Evolutionary conservation across 2,329 filamentous ascomycete species (phyloP).

Genomic region (Beauveria sp.): DNA sequence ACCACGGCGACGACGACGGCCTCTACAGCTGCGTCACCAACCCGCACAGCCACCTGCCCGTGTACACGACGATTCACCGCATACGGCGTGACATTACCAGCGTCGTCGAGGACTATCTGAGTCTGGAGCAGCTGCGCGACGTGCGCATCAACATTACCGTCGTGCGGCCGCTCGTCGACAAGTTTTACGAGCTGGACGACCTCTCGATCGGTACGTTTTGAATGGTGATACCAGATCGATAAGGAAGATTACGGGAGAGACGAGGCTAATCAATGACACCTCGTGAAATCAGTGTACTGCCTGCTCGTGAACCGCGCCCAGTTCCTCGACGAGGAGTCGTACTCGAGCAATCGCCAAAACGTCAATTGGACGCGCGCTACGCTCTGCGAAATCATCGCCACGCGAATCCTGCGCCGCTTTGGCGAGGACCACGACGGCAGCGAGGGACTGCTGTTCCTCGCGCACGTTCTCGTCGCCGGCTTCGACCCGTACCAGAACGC

Average conservation of each 20-base stretch:
- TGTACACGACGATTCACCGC: conserved; percentile 72
- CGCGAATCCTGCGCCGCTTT: conserved; percentile 68
- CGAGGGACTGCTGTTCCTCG: conserved; percentile 62
- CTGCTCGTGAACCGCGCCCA: conserved; percentile 74
- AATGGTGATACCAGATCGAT: background rate
- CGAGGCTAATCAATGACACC: background rate
- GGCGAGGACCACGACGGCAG: conserved; percentile 69
- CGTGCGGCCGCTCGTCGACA: conserved; percentile 74
- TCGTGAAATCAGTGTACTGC: conserved; percentile 57
- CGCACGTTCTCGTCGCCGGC: conserved; percentile 73
- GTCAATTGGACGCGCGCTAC: conserved; percentile 71
- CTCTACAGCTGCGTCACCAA: conserved; percentile 49
- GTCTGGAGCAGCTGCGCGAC: conserved; percentile 68
- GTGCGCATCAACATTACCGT: conserved; percentile 76
- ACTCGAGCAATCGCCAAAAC: conserved; percentile 70
- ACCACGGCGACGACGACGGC: conserved; percentile 22
- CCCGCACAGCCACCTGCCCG: conserved; percentile 55
- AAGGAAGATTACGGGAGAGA: background rate
- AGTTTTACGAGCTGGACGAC: conserved; percentile 71
- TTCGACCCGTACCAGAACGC: conserved; percentile 84
- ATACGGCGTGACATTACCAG: conserved; percentile 57
- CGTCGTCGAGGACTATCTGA: conserved; percentile 56
- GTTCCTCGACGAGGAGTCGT: conserved; percentile 70
- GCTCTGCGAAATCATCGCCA: conserved; percentile 74
- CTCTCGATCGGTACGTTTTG: conserved; percentile 59